phyloP scores from a whole-genome alignment of 768 basidiomycete genomes.

The Candolleomyces aberdarensis region DNA sequence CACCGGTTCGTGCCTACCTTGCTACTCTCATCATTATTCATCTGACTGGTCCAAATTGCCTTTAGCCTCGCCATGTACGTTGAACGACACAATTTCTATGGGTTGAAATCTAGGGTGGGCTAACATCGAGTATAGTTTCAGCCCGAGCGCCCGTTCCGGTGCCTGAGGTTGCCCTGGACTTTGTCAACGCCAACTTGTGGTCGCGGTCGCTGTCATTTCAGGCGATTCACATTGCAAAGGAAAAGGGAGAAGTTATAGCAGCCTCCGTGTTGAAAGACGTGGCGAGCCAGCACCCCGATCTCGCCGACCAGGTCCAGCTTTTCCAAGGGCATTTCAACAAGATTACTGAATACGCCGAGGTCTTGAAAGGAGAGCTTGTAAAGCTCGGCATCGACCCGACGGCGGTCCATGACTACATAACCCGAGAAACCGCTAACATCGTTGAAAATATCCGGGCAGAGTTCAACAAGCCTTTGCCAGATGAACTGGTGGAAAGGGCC shows the following conservation, averaged over 20 bases:
- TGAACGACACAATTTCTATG: too few relatives aligned
- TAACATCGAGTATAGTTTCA: too few relatives aligned
- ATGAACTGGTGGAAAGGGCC: constrained; percentile 8
- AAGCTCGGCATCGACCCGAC: neutral
- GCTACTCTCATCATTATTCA: too few relatives aligned
- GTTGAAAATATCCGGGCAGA: constrained; percentile 1
- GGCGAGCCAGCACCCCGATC: neutral
- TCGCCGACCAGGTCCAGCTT: neutral
- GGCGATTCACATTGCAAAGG: neutral
- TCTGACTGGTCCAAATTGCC: too few relatives aligned
- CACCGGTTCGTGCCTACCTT: too few relatives aligned
- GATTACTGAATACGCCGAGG: neutral
- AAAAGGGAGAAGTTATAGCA: neutral
- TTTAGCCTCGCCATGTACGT: too few relatives aligned
- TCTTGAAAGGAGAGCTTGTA: neutral
- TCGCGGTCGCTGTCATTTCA: too few relatives aligned
- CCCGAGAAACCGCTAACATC: neutral
- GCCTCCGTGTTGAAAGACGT: neutral
- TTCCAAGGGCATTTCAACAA: neutral
- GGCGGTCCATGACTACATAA: neutral
- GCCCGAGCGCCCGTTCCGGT: too few relatives aligned
- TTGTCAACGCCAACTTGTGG: too few relatives aligned
- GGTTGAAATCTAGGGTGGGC: too few relatives aligned
- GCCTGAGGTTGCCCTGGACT: too few relatives aligned
- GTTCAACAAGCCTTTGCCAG: constrained; percentile 9